These are phyloP conservation scores for Postia placenta DNA, from an alignment of 768 basidiomycete genomes.

Conservation along the genomic window DNA sequence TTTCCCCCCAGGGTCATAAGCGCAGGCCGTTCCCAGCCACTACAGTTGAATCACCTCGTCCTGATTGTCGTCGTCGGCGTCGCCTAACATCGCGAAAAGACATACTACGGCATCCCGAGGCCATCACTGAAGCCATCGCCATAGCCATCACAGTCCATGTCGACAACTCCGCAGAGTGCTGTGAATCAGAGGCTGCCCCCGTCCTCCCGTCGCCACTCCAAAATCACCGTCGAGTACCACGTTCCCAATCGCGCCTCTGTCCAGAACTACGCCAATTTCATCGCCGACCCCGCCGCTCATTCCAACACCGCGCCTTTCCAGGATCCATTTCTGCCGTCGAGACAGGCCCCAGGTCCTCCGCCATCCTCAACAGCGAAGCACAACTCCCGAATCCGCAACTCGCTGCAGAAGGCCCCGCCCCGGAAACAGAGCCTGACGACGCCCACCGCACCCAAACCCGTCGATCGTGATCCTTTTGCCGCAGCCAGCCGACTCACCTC, in stretches of 20 bases:
- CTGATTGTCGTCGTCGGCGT: conserved; percentile 1
- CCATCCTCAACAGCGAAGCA: conserved; percentile 24
- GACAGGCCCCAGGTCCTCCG: conserved; percentile 39
- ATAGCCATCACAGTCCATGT: conserved; percentile 11
- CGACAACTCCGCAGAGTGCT: conserved; percentile 34
- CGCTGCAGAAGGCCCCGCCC: conserved; percentile 54
- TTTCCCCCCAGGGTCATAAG: not conserved
- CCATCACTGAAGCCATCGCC: not conserved
- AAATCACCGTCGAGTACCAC: conserved; percentile 68
- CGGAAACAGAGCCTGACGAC: conserved; percentile 48
- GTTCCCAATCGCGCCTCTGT: conserved; percentile 69
- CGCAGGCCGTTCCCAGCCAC: not conserved
- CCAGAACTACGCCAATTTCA: conserved; percentile 70
- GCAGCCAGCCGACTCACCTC: conserved; percentile 24
- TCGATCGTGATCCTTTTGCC: conserved; percentile 59
- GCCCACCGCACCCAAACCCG: conserved; percentile 26
- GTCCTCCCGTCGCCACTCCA: conserved; percentile 37
- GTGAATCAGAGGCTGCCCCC: conserved; percentile 41
- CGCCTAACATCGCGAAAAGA: not conserved
- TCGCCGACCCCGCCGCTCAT: conserved; percentile 54
- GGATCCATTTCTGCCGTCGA: conserved; percentile 38
- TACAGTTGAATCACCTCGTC: not conserved
- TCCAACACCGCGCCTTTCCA: conserved; percentile 39
- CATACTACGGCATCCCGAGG: no score
- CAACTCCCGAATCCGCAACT: conserved; percentile 37